Evolutionary conservation across 2,329 filamentous ascomycete species (phyloP).

Genomic region (Dothistroma septosporum): DNA sequence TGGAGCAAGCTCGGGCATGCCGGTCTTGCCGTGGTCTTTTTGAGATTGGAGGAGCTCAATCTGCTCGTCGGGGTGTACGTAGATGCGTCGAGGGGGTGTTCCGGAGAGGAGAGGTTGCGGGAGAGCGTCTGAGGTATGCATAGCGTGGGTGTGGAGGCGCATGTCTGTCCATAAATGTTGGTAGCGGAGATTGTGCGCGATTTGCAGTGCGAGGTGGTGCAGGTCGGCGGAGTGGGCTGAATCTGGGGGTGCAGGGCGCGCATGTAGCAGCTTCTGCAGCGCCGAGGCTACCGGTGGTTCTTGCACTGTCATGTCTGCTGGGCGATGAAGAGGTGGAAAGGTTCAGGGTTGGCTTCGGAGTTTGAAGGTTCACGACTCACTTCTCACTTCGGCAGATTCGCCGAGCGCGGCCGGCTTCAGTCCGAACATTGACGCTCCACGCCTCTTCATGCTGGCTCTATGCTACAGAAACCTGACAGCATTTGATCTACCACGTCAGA

Average conservation of each 20-base stretch:
- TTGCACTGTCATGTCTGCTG: neutral
- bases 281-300: constrained; percentile 15
- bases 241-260: constrained; percentile 9
- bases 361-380: neutral
- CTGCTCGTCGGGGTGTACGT: constrained; percentile 79
- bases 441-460: too few relatives aligned
- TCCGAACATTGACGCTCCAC: too few relatives aligned
- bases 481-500: too few relatives aligned
- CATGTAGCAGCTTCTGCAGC: constrained; percentile 16
- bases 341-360: neutral
- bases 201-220: constrained; percentile 54
- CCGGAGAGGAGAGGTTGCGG: constrained; percentile 66
- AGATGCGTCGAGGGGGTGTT: constrained; percentile 67
- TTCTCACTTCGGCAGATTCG: neutral
- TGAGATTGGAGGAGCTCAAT: constrained; percentile 62
- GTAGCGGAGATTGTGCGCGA: constrained; percentile 67
- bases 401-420: neutral
- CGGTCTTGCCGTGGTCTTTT: constrained; percentile 34
- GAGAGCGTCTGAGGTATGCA: constrained; percentile 36
- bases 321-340: neutral
- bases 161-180: constrained; percentile 72
- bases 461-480: too few relatives aligned
- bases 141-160: constrained; percentile 27
- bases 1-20: constrained; percentile 27
- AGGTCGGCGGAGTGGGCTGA: constrained; percentile 19